These are phyloP conservation scores for Dictyostelium firmibasis DNA, from an alignment of 78 protist species.

Conservation along the genomic window DNA sequence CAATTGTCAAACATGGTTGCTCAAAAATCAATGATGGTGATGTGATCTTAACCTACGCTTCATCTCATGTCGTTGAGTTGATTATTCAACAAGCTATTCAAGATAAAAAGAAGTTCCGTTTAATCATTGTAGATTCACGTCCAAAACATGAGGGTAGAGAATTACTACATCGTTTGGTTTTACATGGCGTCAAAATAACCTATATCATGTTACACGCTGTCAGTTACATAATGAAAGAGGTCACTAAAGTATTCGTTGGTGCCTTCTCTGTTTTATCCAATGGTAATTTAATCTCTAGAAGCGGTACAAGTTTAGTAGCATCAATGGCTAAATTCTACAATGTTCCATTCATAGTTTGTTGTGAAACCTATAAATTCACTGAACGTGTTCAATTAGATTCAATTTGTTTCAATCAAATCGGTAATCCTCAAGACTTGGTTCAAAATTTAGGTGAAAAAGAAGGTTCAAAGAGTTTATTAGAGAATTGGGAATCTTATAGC, in stretches of 20 bases:
- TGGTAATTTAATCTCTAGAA: conserved; percentile 89
- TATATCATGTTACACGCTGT: conserved; percentile 89
- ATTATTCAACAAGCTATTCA: conserved; percentile 80
- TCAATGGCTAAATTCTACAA: conserved; percentile 88
- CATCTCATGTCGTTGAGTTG: conserved; percentile 85
- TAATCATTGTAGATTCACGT: conserved; percentile 94
- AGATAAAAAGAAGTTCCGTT: conserved; percentile 84
- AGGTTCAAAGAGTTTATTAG: conserved; percentile 9
- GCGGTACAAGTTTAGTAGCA: conserved; percentile 95
- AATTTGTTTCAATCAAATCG: conserved; percentile 95
- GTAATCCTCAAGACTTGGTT: conserved; percentile 80
- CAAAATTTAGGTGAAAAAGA: conserved; percentile 67
- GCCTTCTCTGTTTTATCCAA: conserved; percentile 92
- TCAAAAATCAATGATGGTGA: conserved; percentile 89
- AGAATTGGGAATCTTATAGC: conserved; percentile 43
- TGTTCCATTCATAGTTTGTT: conserved; percentile 96
- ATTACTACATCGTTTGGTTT: conserved; percentile 59
- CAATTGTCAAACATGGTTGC: conserved; percentile 65
- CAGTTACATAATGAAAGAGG: conserved; percentile 92
- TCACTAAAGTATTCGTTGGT: conserved; percentile 90
- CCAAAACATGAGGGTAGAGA: conserved; percentile 92
- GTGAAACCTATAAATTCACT: conserved; percentile 97
- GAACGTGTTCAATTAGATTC: conserved; percentile 93
- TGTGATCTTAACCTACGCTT: conserved; percentile 88
- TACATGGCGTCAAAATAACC: conserved; percentile 86